Evolutionary conservation across 2,329 filamentous ascomycete species (phyloP).

Genomic region (Huntiella omanensis): DNA sequence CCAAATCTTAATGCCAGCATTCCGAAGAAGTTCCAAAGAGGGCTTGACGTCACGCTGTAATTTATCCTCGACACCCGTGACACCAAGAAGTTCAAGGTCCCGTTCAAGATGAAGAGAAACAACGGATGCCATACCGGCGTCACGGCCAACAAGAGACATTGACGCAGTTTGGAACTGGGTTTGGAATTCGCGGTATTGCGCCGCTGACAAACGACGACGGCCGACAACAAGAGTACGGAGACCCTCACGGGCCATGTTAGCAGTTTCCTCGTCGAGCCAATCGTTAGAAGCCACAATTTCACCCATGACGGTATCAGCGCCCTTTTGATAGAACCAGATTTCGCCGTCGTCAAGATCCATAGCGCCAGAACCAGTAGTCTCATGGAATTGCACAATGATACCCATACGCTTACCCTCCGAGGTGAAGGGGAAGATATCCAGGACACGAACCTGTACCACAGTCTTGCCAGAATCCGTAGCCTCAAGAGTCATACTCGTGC

Average conservation of each 20-base stretch:
- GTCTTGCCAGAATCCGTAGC: conserved; percentile 53
- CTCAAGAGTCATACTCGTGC: conserved; percentile 67
- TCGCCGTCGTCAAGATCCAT: conserved; percentile 43
- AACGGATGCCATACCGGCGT: conserved; percentile 62
- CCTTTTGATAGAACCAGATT: conserved; percentile 98
- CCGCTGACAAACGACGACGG: conserved; percentile 61
- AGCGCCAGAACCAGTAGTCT: conserved; percentile 30
- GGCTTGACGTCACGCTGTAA: conserved; percentile 91
- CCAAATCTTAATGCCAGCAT: conserved; percentile 98
- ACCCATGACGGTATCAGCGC: conserved; percentile 96
- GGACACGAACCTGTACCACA: conserved; percentile 69
- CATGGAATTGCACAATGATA: conserved; percentile 74
- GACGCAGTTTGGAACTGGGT: conserved; percentile 60
- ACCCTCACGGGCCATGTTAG: conserved; percentile 98
- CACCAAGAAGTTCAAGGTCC: conserved; percentile 82
- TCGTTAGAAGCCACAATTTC: conserved; percentile 88
- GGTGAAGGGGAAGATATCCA: conserved; percentile 94
- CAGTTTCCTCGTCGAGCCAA: conserved; percentile 96
- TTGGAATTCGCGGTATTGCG: conserved; percentile 69
- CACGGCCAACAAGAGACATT: conserved; percentile 59
- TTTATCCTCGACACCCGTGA: conserved; percentile 95
- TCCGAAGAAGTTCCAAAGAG: conserved; percentile 81
- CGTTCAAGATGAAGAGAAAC: conserved; percentile 67
- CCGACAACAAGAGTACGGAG: conserved; percentile 86
- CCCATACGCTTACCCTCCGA: conserved; percentile 98